Evolutionary conservation across 257 asterid species (phyloP).

Genomic region (Capsicum rhomboideum): DNA sequence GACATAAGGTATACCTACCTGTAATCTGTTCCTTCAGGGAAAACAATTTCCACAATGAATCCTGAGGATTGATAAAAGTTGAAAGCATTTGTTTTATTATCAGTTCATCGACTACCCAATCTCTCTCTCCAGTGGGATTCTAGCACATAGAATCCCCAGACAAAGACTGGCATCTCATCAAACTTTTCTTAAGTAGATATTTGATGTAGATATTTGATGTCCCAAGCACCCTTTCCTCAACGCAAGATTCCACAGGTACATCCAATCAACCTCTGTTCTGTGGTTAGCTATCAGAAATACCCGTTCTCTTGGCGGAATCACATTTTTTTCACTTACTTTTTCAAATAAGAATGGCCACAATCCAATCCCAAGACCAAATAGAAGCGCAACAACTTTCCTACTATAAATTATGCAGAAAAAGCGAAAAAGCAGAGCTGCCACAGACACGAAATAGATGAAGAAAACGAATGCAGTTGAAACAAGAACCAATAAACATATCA

Average conservation of each 20-base stretch:
- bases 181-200: conserved; percentile 72
- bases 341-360: conserved; percentile 85
- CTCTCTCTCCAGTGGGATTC: conserved; percentile 83
- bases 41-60: conserved; percentile 75
- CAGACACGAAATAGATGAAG: conserved; percentile 51
- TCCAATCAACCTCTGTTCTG: conserved; percentile 95
- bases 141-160: conserved; percentile 71
- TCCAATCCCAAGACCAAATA: conserved; percentile 80
- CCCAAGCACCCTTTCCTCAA: conserved; percentile 53
- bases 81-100: conserved; percentile 43
- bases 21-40: conserved; percentile 95
- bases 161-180: conserved; percentile 78
- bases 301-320: conserved; percentile 55
- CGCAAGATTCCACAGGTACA: conserved; percentile 92
- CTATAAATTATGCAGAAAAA: conserved; percentile 47
- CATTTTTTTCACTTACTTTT: conserved; percentile 58
- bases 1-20: conserved; percentile 29
- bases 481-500: conserved; percentile 42
- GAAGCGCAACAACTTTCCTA: conserved; percentile 45
- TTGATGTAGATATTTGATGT: conserved; percentile 64
- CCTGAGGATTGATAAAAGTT: conserved; percentile 44
- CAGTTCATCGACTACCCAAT: conserved; percentile 67
- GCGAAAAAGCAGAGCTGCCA: conserved; percentile 51
- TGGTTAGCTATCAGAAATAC: conserved; percentile 68
- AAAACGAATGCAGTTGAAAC: conserved; percentile 56